Evolutionary conservation across 164 flowering plant genomes (phyloP).

Genomic region (Liriodendron chinense): DNA sequence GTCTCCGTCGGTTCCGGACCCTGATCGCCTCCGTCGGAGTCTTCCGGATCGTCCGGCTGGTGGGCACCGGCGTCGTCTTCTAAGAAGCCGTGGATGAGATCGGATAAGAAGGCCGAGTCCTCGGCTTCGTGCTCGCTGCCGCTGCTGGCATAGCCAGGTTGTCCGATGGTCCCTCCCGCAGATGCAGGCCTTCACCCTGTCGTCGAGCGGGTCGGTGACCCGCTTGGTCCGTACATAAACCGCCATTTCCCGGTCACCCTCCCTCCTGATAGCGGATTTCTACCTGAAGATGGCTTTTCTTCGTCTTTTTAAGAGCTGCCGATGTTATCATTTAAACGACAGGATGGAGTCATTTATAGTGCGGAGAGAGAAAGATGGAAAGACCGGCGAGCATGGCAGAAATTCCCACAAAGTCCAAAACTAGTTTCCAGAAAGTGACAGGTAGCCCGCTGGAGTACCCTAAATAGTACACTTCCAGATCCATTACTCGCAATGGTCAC

Average conservation of each 20-base stretch:
- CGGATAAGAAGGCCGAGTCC: constrained; percentile 47
- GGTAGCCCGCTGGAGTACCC: not conserved
- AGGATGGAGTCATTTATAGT: not conserved
- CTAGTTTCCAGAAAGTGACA: not conserved
- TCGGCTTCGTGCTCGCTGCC: constrained; percentile 66
- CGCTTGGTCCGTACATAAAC: constrained; percentile 19
- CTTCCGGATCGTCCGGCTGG: not conserved
- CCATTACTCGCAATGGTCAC: not conserved
- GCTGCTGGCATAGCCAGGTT: constrained; percentile 41
- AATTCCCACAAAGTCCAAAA: not conserved
- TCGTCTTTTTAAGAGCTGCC: not conserved
- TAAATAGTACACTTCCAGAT: no score
- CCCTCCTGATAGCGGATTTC: not conserved
- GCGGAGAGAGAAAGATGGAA: not conserved
- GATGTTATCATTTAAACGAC: not conserved
- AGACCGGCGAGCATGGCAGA: not conserved
- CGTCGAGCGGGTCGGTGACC: constrained; percentile 59
- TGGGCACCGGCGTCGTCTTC: constrained; percentile 20
- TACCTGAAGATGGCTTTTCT: not conserved
- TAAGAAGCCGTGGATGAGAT: constrained; percentile 57
- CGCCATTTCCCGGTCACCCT: not conserved
- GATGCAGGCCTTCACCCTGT: constrained; percentile 46
- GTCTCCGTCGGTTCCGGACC: constrained; percentile 9
- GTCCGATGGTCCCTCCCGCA: constrained; percentile 29
- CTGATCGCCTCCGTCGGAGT: constrained; percentile 19